A percentile compares a stretch with the other conserved stretches of the same genome.
Conservation (phyloP, 768 basidiomycete species). For the Rhizopogon rudus region DNA sequence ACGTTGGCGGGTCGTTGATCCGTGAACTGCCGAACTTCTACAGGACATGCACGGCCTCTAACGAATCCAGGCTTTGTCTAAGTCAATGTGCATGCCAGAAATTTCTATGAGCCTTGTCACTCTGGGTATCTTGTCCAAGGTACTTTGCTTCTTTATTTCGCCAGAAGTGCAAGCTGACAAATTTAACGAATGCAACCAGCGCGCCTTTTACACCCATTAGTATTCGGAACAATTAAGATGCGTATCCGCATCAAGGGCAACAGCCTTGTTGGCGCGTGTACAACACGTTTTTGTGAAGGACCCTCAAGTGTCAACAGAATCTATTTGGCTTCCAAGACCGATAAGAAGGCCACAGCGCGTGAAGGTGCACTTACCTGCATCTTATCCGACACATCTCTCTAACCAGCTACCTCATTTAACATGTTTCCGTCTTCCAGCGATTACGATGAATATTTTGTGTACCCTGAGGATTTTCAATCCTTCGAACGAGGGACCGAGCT, state of each 20-base stretch:
- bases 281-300: slow-evolving; percentile 31
- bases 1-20: neutral
- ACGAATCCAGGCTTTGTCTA: neutral
- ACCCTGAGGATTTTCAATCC: neutral
- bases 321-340: slow-evolving; percentile 16
- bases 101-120: neutral
- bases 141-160: neutral
- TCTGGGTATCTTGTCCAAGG: neutral
- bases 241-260: slow-evolving; percentile 17
- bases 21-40: neutral
- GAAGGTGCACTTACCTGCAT: neutral
- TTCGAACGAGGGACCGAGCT: neutral
- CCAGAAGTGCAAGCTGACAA: neutral
- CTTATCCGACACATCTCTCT: neutral
- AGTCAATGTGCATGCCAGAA: neutral
- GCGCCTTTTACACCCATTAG: slow-evolving; percentile 11
- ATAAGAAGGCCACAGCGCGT: slow-evolving; percentile 25
- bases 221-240: slow-evolving; percentile 16
- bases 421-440: neutral
- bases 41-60: neutral
- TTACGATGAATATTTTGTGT: neutral
- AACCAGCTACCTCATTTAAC: neutral
- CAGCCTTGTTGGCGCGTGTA: slow-evolving; percentile 28
- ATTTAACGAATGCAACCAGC: neutral
- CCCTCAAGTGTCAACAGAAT: slow-evolving; percentile 28